phyloP scores from a whole-genome alignment of 805 yeast species.

The Pichia nakasei region DNA sequence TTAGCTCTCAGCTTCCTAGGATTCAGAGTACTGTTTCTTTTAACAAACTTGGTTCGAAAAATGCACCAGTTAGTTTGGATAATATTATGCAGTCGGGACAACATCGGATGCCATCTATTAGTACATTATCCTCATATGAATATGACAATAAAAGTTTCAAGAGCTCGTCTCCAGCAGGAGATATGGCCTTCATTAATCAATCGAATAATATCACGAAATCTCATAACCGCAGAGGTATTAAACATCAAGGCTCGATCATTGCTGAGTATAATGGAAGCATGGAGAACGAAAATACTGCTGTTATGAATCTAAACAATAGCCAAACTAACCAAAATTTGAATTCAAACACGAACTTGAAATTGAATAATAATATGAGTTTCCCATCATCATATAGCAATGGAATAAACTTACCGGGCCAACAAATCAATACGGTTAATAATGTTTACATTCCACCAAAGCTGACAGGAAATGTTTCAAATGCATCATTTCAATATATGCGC shows the following conservation, averaged over 20 bases:
- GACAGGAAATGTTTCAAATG: not conserved
- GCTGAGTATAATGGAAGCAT: not conserved
- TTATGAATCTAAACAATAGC: not conserved
- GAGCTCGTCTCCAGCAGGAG: slow-evolving; percentile 21
- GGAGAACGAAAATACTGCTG: not conserved
- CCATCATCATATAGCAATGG: not conserved
- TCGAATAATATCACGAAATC: slow-evolving; percentile 4
- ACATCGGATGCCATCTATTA: slow-evolving; percentile 16
- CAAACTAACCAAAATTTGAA: too few relatives aligned
- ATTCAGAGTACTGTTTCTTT: slow-evolving; percentile 13
- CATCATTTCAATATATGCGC: not conserved
- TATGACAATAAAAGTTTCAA: slow-evolving; percentile 15
- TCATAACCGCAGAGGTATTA: slow-evolving; percentile 22
- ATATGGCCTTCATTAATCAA: not conserved
- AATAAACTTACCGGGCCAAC: not conserved
- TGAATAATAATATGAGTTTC: not conserved
- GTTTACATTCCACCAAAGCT: not conserved
- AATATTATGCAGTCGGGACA: not conserved
- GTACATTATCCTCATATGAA: slow-evolving; percentile 20
- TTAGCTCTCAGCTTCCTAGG: not conserved
- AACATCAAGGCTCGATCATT: slow-evolving; percentile 4
- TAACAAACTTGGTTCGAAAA: not conserved
- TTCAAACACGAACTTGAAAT: not conserved
- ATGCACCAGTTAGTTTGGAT: not conserved
- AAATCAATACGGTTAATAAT: not conserved